Conservation (phyloP, 805 yeast species). For the Candida montana region DNA sequence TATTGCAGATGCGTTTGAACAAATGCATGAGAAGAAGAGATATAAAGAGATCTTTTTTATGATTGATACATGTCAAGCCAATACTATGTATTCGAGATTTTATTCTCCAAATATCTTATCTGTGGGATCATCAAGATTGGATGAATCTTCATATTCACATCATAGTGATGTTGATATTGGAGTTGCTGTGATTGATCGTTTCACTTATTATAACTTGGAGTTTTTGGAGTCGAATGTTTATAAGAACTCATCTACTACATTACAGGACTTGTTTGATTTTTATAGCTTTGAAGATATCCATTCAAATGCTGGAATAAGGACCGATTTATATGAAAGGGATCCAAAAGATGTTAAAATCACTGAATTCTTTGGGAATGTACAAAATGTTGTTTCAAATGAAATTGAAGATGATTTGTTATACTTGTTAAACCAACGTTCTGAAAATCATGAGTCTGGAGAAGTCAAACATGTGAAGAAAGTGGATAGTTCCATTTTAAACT, state of each 20-base stretch:
- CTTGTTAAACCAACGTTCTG: conserved; percentile 16
- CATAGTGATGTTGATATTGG: conserved; percentile 95
- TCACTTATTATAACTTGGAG: conserved; percentile 87
- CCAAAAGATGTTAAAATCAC: conserved; percentile 69
- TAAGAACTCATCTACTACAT: conserved; percentile 65
- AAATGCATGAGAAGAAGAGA: conserved; percentile 93
- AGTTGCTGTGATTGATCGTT: conserved; percentile 95
- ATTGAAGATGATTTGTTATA: conserved; percentile 42
- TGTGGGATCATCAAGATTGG: conserved; percentile 84
- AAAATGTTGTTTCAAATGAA: conserved; percentile 63
- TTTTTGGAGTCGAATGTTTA: conserved; percentile 72
- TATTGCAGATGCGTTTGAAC: conserved; percentile 94
- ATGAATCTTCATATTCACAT: conserved; percentile 90
- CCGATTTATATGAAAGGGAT: conserved; percentile 69
- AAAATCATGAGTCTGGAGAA: background rate
- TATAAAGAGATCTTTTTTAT: conserved; percentile 94
- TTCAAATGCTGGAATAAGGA: conserved; percentile 88
- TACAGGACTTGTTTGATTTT: conserved; percentile 79
- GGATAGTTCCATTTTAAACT: conserved; percentile 15
- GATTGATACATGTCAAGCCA: conserved; percentile 99
- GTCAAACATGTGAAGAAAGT: conserved; percentile 6
- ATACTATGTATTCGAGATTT: conserved; percentile 90
- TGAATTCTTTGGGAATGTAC: conserved; percentile 92
- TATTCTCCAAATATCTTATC: conserved; percentile 90
- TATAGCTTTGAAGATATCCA: conserved; percentile 83